These are phyloP conservation scores for Fusarium sacchari DNA, from an alignment of 2,329 filamentous ascomycete genomes.

Conservation along the genomic window DNA sequence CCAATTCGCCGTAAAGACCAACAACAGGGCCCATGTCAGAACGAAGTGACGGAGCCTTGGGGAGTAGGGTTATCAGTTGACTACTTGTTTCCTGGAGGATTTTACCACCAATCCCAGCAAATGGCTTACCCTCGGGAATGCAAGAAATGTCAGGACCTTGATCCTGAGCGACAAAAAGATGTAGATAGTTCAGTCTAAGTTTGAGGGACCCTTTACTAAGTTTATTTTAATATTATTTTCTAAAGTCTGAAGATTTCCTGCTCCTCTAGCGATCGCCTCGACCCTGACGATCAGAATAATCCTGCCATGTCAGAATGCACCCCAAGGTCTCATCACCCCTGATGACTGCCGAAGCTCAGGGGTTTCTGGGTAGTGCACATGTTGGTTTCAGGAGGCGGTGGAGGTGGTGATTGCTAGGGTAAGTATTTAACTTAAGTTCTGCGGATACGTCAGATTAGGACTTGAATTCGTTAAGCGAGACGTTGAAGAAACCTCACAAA, in stretches of 20 bases:
- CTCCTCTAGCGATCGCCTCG: neutral
- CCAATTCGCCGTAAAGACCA: neutral
- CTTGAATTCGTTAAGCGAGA: neutral
- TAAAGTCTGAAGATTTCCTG: neutral
- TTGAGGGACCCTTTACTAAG: neutral
- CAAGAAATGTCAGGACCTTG: neutral
- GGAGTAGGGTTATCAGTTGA: neutral
- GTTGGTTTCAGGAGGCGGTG: slow-evolving; percentile 31
- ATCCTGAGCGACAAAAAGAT: neutral
- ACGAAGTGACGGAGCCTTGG: neutral
- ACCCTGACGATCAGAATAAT: neutral
- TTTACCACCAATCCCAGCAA: neutral
- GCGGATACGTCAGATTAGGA: neutral
- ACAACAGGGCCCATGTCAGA: neutral
- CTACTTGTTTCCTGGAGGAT: neutral
- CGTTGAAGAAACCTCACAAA: neutral
- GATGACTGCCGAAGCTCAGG: slow-evolving; percentile 6
- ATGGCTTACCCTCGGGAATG: neutral
- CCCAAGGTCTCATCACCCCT: slow-evolving; percentile 4
- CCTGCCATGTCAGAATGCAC: neutral
- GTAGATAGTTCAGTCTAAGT: neutral
- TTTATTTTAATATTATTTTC: neutral
- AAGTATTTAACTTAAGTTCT: slow-evolving; percentile 1
- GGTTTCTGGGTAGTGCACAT: neutral
- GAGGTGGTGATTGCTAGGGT: slow-evolving; percentile 23